Base-by-base conservation (phyloP, 441 rosid species). In the Oxalis stricta region DNA sequence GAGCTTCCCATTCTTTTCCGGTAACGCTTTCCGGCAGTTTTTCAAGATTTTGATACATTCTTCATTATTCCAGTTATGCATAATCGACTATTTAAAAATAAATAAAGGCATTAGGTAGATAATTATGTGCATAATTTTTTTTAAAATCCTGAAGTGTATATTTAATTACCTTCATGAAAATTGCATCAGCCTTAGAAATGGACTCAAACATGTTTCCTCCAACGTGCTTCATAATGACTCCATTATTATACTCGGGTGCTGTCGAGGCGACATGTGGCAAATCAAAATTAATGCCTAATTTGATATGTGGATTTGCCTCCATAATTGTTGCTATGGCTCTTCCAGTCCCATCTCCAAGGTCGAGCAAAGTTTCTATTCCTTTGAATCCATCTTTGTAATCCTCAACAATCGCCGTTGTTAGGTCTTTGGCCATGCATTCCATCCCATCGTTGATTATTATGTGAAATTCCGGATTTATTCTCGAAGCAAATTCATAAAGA, bases 201-300 rank as follows among this genome's bases (percentile, higher is more conserved):
- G 32, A 8, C 41, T 48, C 7, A 23, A 23, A 23, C 7, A 23
- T 23, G 21, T 11, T 42, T 19, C 35, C 55, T 1, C 19, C 46
- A 18, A 38, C n/a, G n/a, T n/a, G n/a, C n/a, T n/a, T n/a, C n/a
- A n/a, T n/a, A n/a, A n/a, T n/a, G n/a, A n/a, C 28, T 20, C 36
- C 32, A 3, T 10, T 23, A 5, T 3, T 3, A 7, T 3, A 4
- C 5, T n/a, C 31, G 13, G 20, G 10, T 11, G 46, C 46, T 0
- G 16, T 12, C 1, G 21, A 45, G 2, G 40, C 5, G n/a, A 40
- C 45, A 18, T 40, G 39, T 3, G 55, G 55, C 5, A 0, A 18
- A 19, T 50, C 46, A 30, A 50, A 40, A 39, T 50, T 50, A 8
- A 50, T 39, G 11, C 46, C 55, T 33, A n/a, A n/a, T n/a, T 38